These are phyloP conservation scores for Bjerkandera adusta DNA, from an alignment of 1,284 basidiomycete genomes.

Conservation along the genomic window DNA sequence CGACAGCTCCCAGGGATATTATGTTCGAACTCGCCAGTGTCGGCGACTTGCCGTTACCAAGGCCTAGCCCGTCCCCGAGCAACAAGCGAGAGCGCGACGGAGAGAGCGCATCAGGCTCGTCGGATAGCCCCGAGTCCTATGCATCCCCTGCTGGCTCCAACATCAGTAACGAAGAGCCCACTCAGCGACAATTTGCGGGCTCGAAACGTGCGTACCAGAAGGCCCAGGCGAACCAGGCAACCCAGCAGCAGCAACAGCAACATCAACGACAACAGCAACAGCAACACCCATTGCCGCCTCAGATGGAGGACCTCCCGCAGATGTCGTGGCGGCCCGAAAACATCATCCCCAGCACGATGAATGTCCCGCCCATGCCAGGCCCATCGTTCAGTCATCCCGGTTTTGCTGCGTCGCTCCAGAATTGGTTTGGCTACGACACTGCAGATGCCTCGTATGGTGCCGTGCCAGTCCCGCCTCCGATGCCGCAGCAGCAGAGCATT, in stretches of 20 bases:
- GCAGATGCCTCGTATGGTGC: not conserved
- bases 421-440: conserved; percentile 6
- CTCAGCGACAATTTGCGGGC: conserved; percentile 6
- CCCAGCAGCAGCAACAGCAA: not conserved
- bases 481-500: not conserved
- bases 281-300: too few species aligned
- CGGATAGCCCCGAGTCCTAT: conserved; percentile 14
- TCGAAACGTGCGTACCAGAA: conserved; percentile 1
- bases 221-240: not conserved
- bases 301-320: too few species aligned
- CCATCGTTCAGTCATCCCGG: too few species aligned
- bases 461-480: not conserved
- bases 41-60: conserved; percentile 62
- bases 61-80: conserved; percentile 40
- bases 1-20: conserved; percentile 61
- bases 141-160: conserved; percentile 1
- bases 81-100: conserved; percentile 64
- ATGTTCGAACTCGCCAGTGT: conserved; percentile 65
- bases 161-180: conserved; percentile 3
- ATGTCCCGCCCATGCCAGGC: too few species aligned
- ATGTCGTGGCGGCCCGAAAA: too few species aligned
- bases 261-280: too few species aligned
- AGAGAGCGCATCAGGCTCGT: conserved; percentile 29
- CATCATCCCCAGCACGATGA: too few species aligned
- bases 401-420: not conserved